phyloP scores from a whole-genome alignment of 306 rosid species.

The Malus sieversii region DNA sequence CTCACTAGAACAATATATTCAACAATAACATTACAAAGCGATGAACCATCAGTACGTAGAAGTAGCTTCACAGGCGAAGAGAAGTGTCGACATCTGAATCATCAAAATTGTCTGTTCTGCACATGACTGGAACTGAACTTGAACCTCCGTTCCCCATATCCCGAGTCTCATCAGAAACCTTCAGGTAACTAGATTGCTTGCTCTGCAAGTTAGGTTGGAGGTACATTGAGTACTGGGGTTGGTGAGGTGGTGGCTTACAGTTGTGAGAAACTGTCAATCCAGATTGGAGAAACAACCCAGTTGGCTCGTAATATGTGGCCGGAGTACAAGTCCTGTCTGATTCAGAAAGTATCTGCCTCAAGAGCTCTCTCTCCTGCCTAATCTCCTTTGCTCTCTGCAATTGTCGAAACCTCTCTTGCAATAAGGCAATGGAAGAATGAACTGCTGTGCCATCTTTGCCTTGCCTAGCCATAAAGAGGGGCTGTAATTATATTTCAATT shows the following conservation, averaged over 20 bases:
- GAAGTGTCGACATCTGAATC: slow-evolving; percentile 42
- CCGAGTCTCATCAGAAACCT: slow-evolving; percentile 8
- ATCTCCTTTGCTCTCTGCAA: slow-evolving; percentile 45
- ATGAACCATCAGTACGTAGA: neutral
- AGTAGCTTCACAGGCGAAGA: slow-evolving; percentile 36
- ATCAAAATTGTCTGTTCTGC: slow-evolving; percentile 20
- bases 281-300: slow-evolving; percentile 26
- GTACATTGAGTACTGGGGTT: slow-evolving; percentile 24
- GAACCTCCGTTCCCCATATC: slow-evolving; percentile 17
- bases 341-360: slow-evolving; percentile 24
- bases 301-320: slow-evolving; percentile 6
- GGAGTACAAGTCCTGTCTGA: slow-evolving; percentile 4
- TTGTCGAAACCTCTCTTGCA: slow-evolving; percentile 43
- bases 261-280: slow-evolving; percentile 19
- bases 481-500: neutral
- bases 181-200: slow-evolving; percentile 17
- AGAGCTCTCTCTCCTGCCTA: slow-evolving; percentile 41
- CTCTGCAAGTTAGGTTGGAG: slow-evolving; percentile 21
- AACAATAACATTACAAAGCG: slow-evolving; percentile 5
- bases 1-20: neutral
- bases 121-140: slow-evolving; percentile 7
- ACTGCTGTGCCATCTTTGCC: slow-evolving; percentile 18
- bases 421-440: slow-evolving; percentile 41
- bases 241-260: slow-evolving; percentile 12
- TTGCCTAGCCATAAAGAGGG: slow-evolving; percentile 25